phyloP scores from a whole-genome alignment of 2,329 filamentous ascomycete genomes.

The Venturia nashicola region DNA sequence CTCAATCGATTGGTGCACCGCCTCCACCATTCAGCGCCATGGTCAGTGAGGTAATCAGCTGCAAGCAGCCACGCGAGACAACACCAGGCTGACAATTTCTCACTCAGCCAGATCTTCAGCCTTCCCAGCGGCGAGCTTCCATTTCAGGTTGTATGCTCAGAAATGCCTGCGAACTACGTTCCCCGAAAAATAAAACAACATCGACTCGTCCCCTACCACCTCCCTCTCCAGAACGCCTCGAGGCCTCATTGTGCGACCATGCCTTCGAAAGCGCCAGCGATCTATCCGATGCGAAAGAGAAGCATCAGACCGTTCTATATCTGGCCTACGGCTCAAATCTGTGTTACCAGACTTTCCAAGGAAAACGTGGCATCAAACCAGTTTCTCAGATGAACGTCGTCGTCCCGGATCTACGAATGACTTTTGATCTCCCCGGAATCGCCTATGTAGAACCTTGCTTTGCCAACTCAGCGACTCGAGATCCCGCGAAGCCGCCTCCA shows the following conservation, averaged over 20 bases:
- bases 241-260: neutral
- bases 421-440: slow-evolving; percentile 75
- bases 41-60: neutral
- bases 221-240: neutral
- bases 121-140: neutral
- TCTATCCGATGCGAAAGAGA: neutral
- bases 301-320: slow-evolving; percentile 10
- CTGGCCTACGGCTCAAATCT: slow-evolving; percentile 12
- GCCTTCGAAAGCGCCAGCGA: neutral
- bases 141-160: neutral
- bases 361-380: slow-evolving; percentile 65
- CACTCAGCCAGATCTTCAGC: neutral
- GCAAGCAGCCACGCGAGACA: neutral
- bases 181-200: neutral
- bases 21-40: neutral
- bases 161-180: neutral
- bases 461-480: slow-evolving; percentile 59
- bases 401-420: slow-evolving; percentile 64
- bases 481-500: slow-evolving; percentile 18
- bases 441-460: slow-evolving; percentile 89
- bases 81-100: neutral
- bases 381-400: slow-evolving; percentile 71
- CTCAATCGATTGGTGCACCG: neutral
- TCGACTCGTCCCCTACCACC: neutral
- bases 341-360: slow-evolving; percentile 46